phyloP scores from a whole-genome alignment of 2,329 filamentous ascomycete species.

The Verticillium tricorpus region DNA sequence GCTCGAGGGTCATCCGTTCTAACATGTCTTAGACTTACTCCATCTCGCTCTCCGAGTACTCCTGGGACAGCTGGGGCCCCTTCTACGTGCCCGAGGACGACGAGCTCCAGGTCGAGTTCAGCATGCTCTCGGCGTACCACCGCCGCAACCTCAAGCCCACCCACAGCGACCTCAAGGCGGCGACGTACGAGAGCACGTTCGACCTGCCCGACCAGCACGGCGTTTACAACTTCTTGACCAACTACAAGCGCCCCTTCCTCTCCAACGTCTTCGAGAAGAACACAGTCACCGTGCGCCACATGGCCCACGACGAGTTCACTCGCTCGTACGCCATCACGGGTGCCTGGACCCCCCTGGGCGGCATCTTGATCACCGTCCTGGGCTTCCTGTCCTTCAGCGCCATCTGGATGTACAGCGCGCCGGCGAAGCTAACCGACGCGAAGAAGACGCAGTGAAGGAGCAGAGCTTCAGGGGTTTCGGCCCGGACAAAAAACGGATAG shows the following conservation, averaged over 20 bases:
- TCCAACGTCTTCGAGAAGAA: slow-evolving; percentile 89
- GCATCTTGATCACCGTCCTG: slow-evolving; percentile 75
- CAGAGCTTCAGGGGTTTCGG: not conserved
- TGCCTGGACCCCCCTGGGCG: slow-evolving; percentile 91
- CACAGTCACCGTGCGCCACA: slow-evolving; percentile 91
- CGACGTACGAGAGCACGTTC: slow-evolving; percentile 72
- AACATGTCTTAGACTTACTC: slow-evolving; percentile 62
- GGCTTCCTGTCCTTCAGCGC: slow-evolving; percentile 84
- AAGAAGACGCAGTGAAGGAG: slow-evolving; percentile 44
- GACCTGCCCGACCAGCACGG: slow-evolving; percentile 93
- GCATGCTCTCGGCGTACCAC: slow-evolving; percentile 97
- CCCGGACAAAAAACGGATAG: not conserved
- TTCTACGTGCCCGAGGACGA: slow-evolving; percentile 69
- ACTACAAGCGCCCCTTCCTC: slow-evolving; percentile 94
- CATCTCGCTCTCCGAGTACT: slow-evolving; percentile 86
- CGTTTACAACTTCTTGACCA: slow-evolving; percentile 97
- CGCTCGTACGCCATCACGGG: slow-evolving; percentile 85
- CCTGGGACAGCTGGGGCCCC: slow-evolving; percentile 67
- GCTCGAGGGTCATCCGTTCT: not conserved
- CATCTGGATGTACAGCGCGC: slow-evolving; percentile 75
- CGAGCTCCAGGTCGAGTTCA: slow-evolving; percentile 88
- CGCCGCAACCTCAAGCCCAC: slow-evolving; percentile 67
- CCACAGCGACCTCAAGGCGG: slow-evolving; percentile 58
- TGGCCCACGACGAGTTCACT: slow-evolving; percentile 95
- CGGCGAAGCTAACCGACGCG: slow-evolving; percentile 25